These are phyloP conservation scores for Trichopus zeylanicus DNA, from an alignment of 116 monocot genomes.

Conservation along the genomic window DNA sequence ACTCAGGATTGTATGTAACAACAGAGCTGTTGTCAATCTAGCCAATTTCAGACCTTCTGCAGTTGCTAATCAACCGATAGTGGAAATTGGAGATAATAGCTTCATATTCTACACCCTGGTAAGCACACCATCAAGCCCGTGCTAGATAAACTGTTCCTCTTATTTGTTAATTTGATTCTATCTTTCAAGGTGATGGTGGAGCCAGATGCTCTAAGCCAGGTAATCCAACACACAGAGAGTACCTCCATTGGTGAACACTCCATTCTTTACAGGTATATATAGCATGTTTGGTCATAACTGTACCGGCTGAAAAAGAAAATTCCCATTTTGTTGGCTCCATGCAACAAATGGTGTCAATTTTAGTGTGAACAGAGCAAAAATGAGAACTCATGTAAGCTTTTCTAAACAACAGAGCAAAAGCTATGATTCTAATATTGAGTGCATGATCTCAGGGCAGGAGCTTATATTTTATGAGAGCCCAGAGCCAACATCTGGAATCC, in stretches of 20 bases:
- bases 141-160: too few relatives aligned
- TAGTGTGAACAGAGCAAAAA: too few relatives aligned
- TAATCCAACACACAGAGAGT: background rate
- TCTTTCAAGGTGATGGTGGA: constrained; percentile 2
- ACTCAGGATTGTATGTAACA: constrained; percentile 6
- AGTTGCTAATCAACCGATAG: constrained; percentile 9
- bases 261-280: too few relatives aligned
- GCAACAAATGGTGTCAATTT: constrained; percentile 3
- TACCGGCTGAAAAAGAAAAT: background rate
- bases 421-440: background rate
- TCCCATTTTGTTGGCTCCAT: background rate
- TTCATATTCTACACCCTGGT: constrained; percentile 24
- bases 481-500: constrained; percentile 20
- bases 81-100: constrained; percentile 13
- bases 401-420: too few relatives aligned
- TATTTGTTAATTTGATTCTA: background rate
- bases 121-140: background rate
- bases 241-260: background rate
- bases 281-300: background rate
- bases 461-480: constrained; percentile 23
- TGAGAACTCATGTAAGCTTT: too few relatives aligned
- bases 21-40: constrained; percentile 12
- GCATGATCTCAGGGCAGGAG: constrained; percentile 12
- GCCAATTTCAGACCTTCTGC: constrained; percentile 15
- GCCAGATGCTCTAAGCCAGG: background rate